Base-by-base conservation (phyloP, 768 basidiomycete species). In the Strobilomyces echinocephalus region DNA sequence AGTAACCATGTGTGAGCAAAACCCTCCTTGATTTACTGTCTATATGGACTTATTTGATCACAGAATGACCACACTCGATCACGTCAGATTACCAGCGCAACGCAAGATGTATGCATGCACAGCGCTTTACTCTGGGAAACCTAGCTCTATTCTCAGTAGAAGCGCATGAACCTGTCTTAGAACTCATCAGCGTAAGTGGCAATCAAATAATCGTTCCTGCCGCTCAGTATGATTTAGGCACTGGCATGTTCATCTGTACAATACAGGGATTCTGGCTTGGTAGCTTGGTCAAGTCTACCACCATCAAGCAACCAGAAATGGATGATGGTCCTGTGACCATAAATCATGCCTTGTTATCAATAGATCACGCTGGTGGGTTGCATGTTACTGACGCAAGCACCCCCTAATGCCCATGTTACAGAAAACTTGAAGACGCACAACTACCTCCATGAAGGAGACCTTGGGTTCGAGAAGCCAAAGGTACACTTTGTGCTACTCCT, bases 241-340 rank as follows among this genome's bases (percentile, higher is more conserved):
- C 39, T 4, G 53, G 36, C 15, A 15, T 15, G 18, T 18, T 56
- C 18, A 42, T 46, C 42, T 42, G 34, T 24, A 31, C 46, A 14
- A 58, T 33, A 20, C 64, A 97, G 86, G 94, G 85, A 21, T 99
- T 99, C 73, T 82, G 92, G 52, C 69, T 99, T 40, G 95, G 95
- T 10, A 80, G 76, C 45, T 80, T 82, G 5, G 63, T 76, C 30
- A 73, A 79, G 2, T 67, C 63, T 20, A 59, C 56, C 6, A 72
- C 78, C 52, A 68, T 63, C 26, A 40, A 60, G 26, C 71, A 72
- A 54, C 76, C 74, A 57, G 68, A 83, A 59, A 70, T 30, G 18
- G 69, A 82, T 41, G 77, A 82, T 26, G 74, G 76, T 49, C 69
- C 71, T 4, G 79, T 82, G 3, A 68, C 83, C 7, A 83, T 95